Conservation (phyloP, 495 filamentous ascomycete species). For the Chaetomium tenue region DNA sequence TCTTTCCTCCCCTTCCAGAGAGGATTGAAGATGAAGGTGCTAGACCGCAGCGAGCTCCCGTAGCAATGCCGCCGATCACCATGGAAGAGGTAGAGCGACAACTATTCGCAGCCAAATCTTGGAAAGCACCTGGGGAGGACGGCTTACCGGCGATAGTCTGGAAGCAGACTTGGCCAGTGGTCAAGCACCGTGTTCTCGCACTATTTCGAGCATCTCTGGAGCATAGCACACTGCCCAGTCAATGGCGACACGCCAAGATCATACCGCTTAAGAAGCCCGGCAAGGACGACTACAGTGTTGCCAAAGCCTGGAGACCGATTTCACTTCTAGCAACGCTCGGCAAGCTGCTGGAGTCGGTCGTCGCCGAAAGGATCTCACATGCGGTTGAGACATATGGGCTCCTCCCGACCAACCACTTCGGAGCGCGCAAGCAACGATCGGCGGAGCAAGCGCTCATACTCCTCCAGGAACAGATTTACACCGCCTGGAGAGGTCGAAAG, state of each 20-base stretch:
- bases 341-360: not conserved
- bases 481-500: conserved; percentile 12
- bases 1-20: conserved; percentile 6
- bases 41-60: conserved; percentile 1
- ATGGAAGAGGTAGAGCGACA: conserved; percentile 1
- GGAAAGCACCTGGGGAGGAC: conserved; percentile 6
- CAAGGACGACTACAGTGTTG: conserved; percentile 11
- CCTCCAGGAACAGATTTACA: conserved; percentile 19
- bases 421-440: not conserved
- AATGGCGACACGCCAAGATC: conserved; percentile 2
- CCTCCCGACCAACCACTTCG: not conserved
- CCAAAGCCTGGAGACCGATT: conserved; percentile 12
- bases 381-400: not conserved
- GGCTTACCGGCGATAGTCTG: conserved; percentile 3
- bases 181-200: conserved; percentile 9
- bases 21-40: conserved; percentile 11
- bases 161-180: conserved; percentile 3
- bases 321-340: not conserved
- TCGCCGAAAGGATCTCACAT: not conserved
- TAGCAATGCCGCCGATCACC: not conserved
- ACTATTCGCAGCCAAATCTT: not conserved
- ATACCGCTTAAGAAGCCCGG: conserved; percentile 7
- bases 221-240: conserved; percentile 10
- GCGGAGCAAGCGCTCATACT: conserved; percentile 3
- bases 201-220: conserved; percentile 9